Percentiles rank a stretch among this genome's conserved stretches.
phyloP scores from a whole-genome alignment of 495 filamentous ascomycete genomes.

The Annulohypoxylon stygium region DNA sequence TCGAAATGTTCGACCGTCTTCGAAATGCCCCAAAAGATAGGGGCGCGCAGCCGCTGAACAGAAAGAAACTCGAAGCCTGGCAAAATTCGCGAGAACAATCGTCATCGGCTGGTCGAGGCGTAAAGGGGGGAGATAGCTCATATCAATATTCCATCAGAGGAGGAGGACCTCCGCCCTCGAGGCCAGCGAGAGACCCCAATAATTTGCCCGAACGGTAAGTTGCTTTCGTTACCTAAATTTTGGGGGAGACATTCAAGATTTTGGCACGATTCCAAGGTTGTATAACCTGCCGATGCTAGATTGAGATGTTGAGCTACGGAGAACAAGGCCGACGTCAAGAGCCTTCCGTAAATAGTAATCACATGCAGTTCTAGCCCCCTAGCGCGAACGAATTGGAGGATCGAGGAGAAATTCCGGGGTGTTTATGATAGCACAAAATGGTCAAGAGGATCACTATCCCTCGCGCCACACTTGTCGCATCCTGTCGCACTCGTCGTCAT shows the following conservation, averaged over 20 bases:
- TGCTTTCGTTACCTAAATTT: conserved; percentile 22
- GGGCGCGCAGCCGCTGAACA: conserved; percentile 33
- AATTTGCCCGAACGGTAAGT: conserved; percentile 37
- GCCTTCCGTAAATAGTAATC: conserved; percentile 35
- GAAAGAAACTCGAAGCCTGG: conserved; percentile 52
- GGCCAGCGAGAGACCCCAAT: conserved; percentile 35
- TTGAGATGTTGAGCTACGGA: conserved; percentile 8
- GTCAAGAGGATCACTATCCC: conserved; percentile 37
- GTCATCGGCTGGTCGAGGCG: conserved; percentile 27
- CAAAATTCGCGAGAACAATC: conserved; percentile 46
- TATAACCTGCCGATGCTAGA: not conserved
- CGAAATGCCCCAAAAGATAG: conserved; percentile 46
- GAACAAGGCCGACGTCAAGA: conserved; percentile 18
- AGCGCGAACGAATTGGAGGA: conserved; percentile 27
- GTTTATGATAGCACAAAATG: conserved; percentile 19
- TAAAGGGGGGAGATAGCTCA: conserved; percentile 47
- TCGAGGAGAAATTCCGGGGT: conserved; percentile 24
- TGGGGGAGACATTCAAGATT: conserved; percentile 12
- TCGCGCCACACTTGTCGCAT: conserved; percentile 29
- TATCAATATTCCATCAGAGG: conserved; percentile 51
- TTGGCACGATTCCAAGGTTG: not conserved
- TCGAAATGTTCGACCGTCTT: conserved; percentile 51
- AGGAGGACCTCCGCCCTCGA: conserved; percentile 45
- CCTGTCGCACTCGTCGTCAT: conserved; percentile 15
- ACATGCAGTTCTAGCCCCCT: conserved; percentile 35